Percentiles rank a stretch among this genome's conserved stretches.
Conservation (phyloP, 2,329 filamentous ascomycete species). For the Calonectria crousiana region DNA sequence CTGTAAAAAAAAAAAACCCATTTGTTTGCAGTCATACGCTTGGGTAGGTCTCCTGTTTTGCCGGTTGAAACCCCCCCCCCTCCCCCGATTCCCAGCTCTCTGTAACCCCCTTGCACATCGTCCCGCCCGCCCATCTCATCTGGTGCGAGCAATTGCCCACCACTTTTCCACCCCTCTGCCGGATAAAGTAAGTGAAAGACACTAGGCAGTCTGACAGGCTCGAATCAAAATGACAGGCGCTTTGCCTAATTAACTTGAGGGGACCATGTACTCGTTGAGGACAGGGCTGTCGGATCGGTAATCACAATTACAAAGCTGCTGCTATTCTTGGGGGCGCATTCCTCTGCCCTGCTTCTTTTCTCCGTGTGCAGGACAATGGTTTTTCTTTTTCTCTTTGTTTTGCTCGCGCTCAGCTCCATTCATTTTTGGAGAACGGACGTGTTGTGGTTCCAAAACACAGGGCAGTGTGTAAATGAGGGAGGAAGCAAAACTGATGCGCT, state of each 20-base stretch:
- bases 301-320: not conserved
- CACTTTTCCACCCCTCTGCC: not conserved
- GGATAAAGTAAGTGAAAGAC: not conserved
- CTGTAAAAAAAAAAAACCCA: not conserved
- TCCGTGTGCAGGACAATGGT: not conserved
- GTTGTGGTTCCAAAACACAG: not conserved
- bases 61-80: not conserved
- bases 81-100: not conserved
- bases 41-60: not conserved
- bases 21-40: not conserved
- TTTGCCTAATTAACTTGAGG: not conserved
- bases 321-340: not conserved
- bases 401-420: not conserved
- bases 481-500: not conserved
- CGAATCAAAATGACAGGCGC: not conserved
- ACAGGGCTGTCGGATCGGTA: not conserved
- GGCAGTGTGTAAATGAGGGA: not conserved
- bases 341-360: not conserved
- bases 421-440: not conserved
- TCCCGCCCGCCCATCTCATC: not conserved
- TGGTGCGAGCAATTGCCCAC: not conserved
- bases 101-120: slow-evolving; percentile 6
- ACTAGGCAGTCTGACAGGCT: not conserved
- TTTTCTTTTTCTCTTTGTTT: not conserved
- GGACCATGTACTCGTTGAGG: not conserved